Conservation (phyloP, 2,329 filamentous ascomycete species). For the Xylaria sp. region DNA sequence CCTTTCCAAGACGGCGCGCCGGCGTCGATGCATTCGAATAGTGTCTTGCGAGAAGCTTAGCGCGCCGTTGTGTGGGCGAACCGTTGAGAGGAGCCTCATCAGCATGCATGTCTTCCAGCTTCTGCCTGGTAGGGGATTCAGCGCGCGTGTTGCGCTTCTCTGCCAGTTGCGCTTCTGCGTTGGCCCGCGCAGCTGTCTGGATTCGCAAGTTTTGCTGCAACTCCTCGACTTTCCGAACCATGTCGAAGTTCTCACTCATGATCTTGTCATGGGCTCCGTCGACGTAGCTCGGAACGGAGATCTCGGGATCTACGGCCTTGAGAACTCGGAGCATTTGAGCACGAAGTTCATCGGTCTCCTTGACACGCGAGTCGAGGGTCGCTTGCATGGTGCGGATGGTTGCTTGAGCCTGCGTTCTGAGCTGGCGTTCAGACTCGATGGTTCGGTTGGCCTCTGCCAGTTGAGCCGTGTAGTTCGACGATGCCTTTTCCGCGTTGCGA, state of each 20-base stretch:
- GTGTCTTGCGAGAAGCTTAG: slow-evolving; percentile 49
- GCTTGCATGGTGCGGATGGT: slow-evolving; percentile 77
- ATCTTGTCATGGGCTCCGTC: slow-evolving; percentile 56
- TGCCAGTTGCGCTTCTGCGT: slow-evolving; percentile 76
- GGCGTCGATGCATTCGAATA: slow-evolving; percentile 76
- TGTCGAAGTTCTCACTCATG: slow-evolving; percentile 71
- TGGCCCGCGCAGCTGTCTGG: slow-evolving; percentile 71
- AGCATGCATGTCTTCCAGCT: slow-evolving; percentile 80
- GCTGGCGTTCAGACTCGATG: slow-evolving; percentile 82
- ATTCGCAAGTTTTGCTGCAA: slow-evolving; percentile 84
- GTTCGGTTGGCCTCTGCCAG: slow-evolving; percentile 84
- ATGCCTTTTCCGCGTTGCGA: slow-evolving; percentile 82
- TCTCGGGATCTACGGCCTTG: slow-evolving; percentile 77
- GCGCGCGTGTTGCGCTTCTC: slow-evolving; percentile 70
- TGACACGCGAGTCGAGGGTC: slow-evolving; percentile 72
- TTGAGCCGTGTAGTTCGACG: slow-evolving; percentile 73
- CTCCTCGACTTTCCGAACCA: slow-evolving; percentile 80
- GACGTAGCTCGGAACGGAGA: slow-evolving; percentile 57
- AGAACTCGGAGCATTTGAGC: slow-evolving; percentile 76
- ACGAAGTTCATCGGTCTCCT: slow-evolving; percentile 74
- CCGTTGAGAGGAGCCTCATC: slow-evolving; percentile 71
- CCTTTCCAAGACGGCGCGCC: slow-evolving; percentile 62
- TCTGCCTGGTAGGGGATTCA: slow-evolving; percentile 65
- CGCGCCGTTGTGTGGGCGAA: slow-evolving; percentile 66
- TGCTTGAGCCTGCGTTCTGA: slow-evolving; percentile 77